These are phyloP conservation scores for Neonectria magnoliae DNA, from an alignment of 2,329 filamentous ascomycete species.

Conservation along the genomic window DNA sequence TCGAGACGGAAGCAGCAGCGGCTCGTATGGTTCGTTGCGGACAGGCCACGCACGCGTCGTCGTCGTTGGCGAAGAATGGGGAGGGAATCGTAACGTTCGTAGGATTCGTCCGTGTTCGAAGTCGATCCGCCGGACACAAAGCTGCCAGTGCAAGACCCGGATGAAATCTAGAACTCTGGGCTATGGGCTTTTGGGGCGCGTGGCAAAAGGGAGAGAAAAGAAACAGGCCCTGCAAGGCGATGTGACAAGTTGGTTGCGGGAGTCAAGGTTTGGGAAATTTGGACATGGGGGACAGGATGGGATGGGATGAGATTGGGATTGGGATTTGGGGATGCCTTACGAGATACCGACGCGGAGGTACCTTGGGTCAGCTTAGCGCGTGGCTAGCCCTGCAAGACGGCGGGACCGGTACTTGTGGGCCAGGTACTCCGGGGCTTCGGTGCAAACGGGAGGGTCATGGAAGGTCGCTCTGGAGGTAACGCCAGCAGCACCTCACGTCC, in stretches of 20 bases:
- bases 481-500: background rate
- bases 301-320: slow-evolving; percentile 19
- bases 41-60: slow-evolving; percentile 26
- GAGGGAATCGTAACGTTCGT: slow-evolving; percentile 12
- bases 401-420: background rate
- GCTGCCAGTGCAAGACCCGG: slow-evolving; percentile 2
- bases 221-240: slow-evolving; percentile 10
- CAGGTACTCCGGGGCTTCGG: slow-evolving; percentile 3
- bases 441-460: background rate
- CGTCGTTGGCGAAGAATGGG: slow-evolving; percentile 1
- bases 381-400: background rate
- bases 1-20: slow-evolving; percentile 3
- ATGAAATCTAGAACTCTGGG: background rate
- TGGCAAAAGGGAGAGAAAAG: background rate
- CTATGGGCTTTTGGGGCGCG: background rate
- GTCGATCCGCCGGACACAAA: slow-evolving; percentile 6
- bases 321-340: slow-evolving; percentile 17
- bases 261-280: slow-evolving; percentile 29
- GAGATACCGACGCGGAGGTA: slow-evolving; percentile 12
- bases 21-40: slow-evolving; percentile 10
- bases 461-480: slow-evolving; percentile 1
- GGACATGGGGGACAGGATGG: slow-evolving; percentile 23
- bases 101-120: slow-evolving; percentile 10
- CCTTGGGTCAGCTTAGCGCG: background rate
- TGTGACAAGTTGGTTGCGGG: slow-evolving; percentile 19